Base-by-base conservation (phyloP, 2,329 filamentous ascomycete genomes). In the Sarocladium strictum region DNA sequence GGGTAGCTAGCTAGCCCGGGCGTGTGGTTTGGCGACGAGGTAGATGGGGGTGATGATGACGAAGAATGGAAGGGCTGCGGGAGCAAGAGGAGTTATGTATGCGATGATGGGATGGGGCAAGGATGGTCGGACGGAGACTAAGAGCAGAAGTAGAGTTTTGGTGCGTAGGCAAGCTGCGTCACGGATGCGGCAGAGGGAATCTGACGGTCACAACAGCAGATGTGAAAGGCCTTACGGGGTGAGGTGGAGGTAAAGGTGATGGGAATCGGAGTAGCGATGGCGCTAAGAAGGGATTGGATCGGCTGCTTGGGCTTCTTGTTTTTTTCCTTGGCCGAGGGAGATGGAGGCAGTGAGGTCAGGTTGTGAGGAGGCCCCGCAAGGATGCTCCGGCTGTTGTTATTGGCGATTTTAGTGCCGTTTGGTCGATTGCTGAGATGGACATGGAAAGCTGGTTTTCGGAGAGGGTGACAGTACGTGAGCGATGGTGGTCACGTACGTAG, bases 131-230 rank as follows among this genome's bases (percentile, higher is more conserved):
- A n/a, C 35, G 35, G 35, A 38, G 35, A 23, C 40, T 43, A 43
- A 43, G 40, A 17, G n/a, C n/a, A 12, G 9, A 19, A 43, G 40
- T 21, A 43, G 21, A 24, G 40, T 43, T 43, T 49, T 49, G 29
- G 43, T 49, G 26, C 19, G n/a, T 33, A 2, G 27, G 35, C 35
- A 29, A n/a, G 47, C 47, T 51, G 47, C 47, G 47, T 51, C 47
- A 51, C 47, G 47, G n/a, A 51, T 51, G 47, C 47, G 47, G 47
- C 27, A 33, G 23, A 29, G 43, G 21, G 35, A n/a, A 43, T 43
- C 21, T 24, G 17, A 24, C n/a, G n/a, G n/a, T n/a, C n/a, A 9
- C 7, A 17, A 38, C 11, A 38, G 12, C n/a, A n/a, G 35, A 38
- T 38, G 35, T 9, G 32, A 9, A 33, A n/a, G n/a, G n/a, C n/a